Evolutionary conservation across 257 asterid species (phyloP), one percentile per base, ranked within the genome.

Genomic region (Perilla frutescens): DNA sequence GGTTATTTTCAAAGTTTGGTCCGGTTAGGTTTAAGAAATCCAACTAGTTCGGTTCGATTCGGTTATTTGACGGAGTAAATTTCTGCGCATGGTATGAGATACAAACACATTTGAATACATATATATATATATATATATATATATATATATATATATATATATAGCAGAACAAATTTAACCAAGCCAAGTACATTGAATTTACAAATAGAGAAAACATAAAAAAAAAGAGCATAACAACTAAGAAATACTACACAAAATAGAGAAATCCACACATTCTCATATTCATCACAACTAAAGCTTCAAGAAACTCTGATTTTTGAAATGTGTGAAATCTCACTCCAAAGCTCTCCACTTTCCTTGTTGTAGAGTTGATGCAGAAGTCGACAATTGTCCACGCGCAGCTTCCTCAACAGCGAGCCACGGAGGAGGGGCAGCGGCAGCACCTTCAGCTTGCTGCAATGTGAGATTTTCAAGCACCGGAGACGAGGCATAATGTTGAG

Each of bases 401-500:
- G 77, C 70, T 88, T 88, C 55, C 64, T 60, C 41, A 85, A 6
- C 13, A 80, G 72, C 5, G 80, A 6, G 50, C 9, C 39, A 5
- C 73, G 83, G 44, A 83, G 81, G 14, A 88, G 80, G 49, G 43
- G 15, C 13, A 51, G 8, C 0, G 95, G 96, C 69, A 90, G 53
- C 7, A 29, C 81, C 74, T 75, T 82, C 76, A 89, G 48, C 72
- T 80, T 81, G 48, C 73, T 10, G 74, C 96, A 89, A 31, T 68
- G 58, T 0, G 78, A 77, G 12, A 89, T 74, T 62, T 89, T 89
- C 90, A 89, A 71, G 62, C 85, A 87, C 68, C 71, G 71, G 10
- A 89, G 83, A 36, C 83, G 62, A 14, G 96, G 93, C 91, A 89
- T 84, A 1, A 79, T 68, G 51, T 39, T 67, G 32, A 51, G 79